Conservation (phyloP, 768 basidiomycete genomes). For the Boletus rubroflammeus region DNA sequence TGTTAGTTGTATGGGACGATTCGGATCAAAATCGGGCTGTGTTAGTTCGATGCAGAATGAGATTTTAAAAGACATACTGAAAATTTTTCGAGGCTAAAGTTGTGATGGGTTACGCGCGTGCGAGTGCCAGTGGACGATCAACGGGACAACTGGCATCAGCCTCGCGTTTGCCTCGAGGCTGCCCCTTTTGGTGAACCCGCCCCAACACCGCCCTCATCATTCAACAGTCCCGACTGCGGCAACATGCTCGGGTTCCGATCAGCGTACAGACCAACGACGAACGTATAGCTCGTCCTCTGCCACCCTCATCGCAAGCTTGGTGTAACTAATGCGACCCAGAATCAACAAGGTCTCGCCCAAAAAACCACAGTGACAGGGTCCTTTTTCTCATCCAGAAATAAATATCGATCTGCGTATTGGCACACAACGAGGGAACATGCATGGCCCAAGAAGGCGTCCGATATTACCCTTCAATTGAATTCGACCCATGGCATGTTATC, state of each 20-base stretch:
- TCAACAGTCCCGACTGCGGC: background rate
- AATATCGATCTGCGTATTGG: background rate
- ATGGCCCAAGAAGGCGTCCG: slow-evolving; percentile 1
- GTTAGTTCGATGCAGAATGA: slow-evolving; percentile 2
- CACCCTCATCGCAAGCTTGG: too few species aligned
- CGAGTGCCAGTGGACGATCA: slow-evolving; percentile 1
- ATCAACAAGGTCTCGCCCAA: too few species aligned
- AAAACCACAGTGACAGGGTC: too few species aligned
- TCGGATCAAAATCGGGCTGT: slow-evolving; percentile 15
- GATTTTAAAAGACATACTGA: slow-evolving; percentile 5
- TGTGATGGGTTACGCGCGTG: background rate
- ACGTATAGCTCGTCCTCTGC: too few species aligned
- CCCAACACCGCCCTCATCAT: slow-evolving; percentile 1
- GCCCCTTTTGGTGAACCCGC: slow-evolving; percentile 2
- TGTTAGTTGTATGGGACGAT: slow-evolving; percentile 22
- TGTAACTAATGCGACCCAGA: too few species aligned
- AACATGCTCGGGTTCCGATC: too few species aligned
- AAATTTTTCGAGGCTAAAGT: background rate
- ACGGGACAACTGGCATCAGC: too few species aligned
- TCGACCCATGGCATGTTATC: background rate
- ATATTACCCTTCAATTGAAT: background rate
- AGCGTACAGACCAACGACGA: too few species aligned
- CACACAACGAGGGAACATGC: slow-evolving; percentile 1
- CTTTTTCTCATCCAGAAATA: slow-evolving; percentile 16
- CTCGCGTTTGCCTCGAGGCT: slow-evolving; percentile 28